A percentile compares a stretch with the other conserved stretches of the same genome.
Conservation (phyloP, 2,329 filamentous ascomycete genomes). For the Colletotrichum caudatum region DNA sequence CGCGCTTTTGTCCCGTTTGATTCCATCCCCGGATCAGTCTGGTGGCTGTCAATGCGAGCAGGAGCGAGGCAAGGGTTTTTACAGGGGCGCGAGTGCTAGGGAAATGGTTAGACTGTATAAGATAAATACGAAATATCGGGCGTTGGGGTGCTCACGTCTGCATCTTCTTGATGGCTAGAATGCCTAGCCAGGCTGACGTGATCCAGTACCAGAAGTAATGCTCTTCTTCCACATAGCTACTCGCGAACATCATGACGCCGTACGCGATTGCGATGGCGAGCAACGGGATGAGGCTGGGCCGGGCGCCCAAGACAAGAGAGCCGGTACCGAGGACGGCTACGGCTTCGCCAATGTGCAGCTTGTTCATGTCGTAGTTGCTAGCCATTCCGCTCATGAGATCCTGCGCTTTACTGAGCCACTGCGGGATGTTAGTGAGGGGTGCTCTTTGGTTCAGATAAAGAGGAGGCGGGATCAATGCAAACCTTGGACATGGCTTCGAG, state of each 20-base stretch:
- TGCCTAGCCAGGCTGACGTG: constrained; percentile 75
- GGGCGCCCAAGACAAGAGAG: constrained; percentile 40
- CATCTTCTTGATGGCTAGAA: constrained; percentile 63
- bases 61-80: constrained; percentile 53
- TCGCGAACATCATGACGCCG: constrained; percentile 94
- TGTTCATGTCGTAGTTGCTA: constrained; percentile 86
- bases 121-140: too few relatives aligned
- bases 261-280: constrained; percentile 71
- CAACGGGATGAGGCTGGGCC: constrained; percentile 56
- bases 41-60: constrained; percentile 63
- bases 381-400: constrained; percentile 87
- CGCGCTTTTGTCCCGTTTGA: constrained; percentile 96
- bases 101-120: background rate
- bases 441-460: too few relatives aligned
- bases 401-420: constrained; percentile 81
- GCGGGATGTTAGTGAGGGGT: constrained; percentile 33
- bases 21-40: constrained; percentile 87
- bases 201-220: constrained; percentile 99
- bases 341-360: constrained; percentile 63
- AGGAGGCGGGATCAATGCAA: constrained; percentile 30
- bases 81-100: constrained; percentile 8
- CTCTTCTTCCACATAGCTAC: constrained; percentile 97
- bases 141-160: constrained; percentile 49
- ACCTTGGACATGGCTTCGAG: constrained; percentile 59
- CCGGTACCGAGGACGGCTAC: constrained; percentile 47